Base-by-base conservation (phyloP, 1,284 basidiomycete genomes). In the Afroboletus lepidellus region DNA sequence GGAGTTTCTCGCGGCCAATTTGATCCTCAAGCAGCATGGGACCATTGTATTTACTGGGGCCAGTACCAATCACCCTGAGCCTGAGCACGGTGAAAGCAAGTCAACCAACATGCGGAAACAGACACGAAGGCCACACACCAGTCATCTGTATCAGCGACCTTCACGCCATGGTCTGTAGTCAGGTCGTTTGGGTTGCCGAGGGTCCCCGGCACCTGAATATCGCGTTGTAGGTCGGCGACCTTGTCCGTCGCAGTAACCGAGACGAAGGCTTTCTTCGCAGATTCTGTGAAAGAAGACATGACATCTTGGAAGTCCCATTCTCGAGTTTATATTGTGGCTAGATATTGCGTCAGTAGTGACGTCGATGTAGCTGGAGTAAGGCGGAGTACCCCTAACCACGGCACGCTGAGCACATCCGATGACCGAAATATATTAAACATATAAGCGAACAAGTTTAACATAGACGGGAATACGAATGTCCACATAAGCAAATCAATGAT, bases 1-100 rank as follows among this genome's bases (percentile, higher is more conserved):
- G 80, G 30, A 90, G 81, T 70, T 90, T 88, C 71, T 88, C 84
- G 57, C 85, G 77, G 1, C 74, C 80, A 55, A 85, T 75, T 54
- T 85, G 82, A 60, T 87, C 85, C 61, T 88, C 86, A 15, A 87
- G 76, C 2, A 87, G 70, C 46, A 74, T 74, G 3, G 84, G 80
- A 0, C 84, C 85, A 3, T 72, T 64, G 42, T 61, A 56, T 21
- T 67, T 56, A 20, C 75, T 78, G 20, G 51, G 16, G 48, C 77
- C 65, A 6, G 73, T 63, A 11, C 65, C 54, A 38, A 69, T 63
- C 13, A 75, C 77, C 63, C 77, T 80, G 32, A 86, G 68, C 83
- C 84, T 86, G 52, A 18, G 25, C 48, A 44, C 18, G 20, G 23
- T 45, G 20, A 30, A 51, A 21, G 44, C 9, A 24, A 44, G 30